Conservation (phyloP, 257 asterid species). For the Dorcoceras hygrometricum region DNA sequence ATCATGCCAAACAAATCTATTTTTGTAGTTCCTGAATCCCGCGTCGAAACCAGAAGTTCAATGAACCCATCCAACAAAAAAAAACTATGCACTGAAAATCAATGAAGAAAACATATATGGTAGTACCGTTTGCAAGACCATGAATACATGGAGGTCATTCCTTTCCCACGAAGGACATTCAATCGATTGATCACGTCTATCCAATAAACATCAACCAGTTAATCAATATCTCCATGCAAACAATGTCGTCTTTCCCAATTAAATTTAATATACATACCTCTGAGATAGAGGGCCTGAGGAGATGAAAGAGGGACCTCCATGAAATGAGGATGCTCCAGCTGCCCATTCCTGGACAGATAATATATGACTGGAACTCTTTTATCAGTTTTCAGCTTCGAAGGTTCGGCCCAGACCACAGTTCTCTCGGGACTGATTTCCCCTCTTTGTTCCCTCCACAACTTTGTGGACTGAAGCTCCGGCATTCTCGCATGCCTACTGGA, state of each 20-base stretch:
- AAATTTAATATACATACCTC: conserved; percentile 34
- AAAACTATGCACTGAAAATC: neutral
- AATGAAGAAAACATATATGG: no score
- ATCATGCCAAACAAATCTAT: conserved; percentile 94
- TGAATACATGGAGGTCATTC: conserved; percentile 72
- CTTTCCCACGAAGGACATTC: conserved; percentile 74
- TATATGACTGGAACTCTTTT: conserved; percentile 66
- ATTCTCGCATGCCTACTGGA: conserved; percentile 34
- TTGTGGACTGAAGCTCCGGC: conserved; percentile 31
- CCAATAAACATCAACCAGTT: neutral
- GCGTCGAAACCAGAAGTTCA: neutral
- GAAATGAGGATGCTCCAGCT: conserved; percentile 95
- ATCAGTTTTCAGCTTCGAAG: conserved; percentile 32
- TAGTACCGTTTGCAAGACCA: conserved; percentile 86
- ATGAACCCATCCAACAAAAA: neutral
- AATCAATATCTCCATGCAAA: neutral
- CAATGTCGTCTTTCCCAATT: no score
- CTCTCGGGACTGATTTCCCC: conserved; percentile 65
- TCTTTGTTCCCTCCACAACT: conserved; percentile 31
- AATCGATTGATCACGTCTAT: conserved; percentile 71
- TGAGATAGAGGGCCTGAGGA: conserved; percentile 54
- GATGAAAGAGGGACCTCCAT: conserved; percentile 84
- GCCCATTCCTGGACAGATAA: conserved; percentile 69
- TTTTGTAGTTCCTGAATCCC: conserved; percentile 65
- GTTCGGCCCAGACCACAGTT: conserved; percentile 60